Evolutionary conservation across 495 filamentous ascomycete species (phyloP).

Genomic region (Penicillium alfredii): DNA sequence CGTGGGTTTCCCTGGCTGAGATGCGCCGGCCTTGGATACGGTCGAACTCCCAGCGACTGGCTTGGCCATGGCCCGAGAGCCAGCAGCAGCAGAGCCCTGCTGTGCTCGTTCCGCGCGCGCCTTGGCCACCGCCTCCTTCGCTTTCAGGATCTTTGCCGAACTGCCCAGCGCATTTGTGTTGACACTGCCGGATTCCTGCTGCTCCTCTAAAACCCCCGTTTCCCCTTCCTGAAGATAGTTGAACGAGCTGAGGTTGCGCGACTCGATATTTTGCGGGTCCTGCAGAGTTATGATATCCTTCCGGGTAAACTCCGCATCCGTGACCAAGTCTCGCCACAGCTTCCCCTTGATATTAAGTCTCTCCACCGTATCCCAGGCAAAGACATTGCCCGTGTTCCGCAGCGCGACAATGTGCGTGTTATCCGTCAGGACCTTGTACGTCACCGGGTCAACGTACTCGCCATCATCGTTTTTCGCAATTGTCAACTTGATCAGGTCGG

Average conservation of each 20-base stretch:
- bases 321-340: constrained; percentile 89
- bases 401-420: constrained; percentile 96
- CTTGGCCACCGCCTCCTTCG: constrained; percentile 83
- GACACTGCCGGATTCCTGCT: constrained; percentile 54
- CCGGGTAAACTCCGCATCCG: constrained; percentile 78
- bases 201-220: constrained; percentile 57
- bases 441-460: constrained; percentile 93
- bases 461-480: constrained; percentile 90
- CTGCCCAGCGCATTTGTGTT: constrained; percentile 73
- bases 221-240: constrained; percentile 84
- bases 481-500: constrained; percentile 84
- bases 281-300: constrained; percentile 96
- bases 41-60: constrained; percentile 10
- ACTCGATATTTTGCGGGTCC: constrained; percentile 87
- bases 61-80: constrained; percentile 39
- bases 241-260: constrained; percentile 79
- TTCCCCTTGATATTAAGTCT: constrained; percentile 95
- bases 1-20: constrained; percentile 35
- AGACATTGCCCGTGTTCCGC: constrained; percentile 85
- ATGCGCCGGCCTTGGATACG: constrained; percentile 18
- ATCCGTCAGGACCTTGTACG: constrained; percentile 94
- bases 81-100: constrained; percentile 19
- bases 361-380: constrained; percentile 91
- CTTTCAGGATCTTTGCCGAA: constrained; percentile 81
- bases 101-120: constrained; percentile 58